These are phyloP conservation scores for Uromyces viciae-fabae DNA, from an alignment of 1,284 basidiomycete species.

Conservation along the genomic window DNA sequence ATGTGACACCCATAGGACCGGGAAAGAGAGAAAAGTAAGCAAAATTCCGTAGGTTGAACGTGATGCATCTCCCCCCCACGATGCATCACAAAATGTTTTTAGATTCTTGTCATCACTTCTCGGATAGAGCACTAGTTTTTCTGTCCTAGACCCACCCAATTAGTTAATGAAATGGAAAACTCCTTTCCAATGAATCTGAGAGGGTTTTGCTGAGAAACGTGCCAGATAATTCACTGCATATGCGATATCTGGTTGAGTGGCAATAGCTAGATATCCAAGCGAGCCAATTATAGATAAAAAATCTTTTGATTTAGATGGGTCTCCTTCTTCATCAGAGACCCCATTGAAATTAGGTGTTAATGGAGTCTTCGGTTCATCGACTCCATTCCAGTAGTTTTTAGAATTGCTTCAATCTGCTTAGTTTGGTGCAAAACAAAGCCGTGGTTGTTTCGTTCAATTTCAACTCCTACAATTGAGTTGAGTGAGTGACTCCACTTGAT, in stretches of 20 bases:
- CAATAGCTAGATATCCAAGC: conserved; percentile 6
- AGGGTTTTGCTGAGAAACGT: conserved; percentile 1
- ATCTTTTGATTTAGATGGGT: not conserved
- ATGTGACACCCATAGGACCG: not conserved
- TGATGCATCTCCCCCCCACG: not conserved
- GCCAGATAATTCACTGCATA: conserved; percentile 18
- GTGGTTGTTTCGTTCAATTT: not conserved
- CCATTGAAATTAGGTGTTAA: not conserved
- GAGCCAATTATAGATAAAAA: not conserved
- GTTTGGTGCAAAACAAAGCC: not conserved
- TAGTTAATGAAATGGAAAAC: not conserved
- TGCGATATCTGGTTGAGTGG: not conserved
- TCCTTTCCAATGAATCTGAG: not conserved
- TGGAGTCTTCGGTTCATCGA: not conserved
- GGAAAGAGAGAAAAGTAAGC: not conserved
- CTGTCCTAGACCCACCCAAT: not conserved
- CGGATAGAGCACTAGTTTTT: not conserved
- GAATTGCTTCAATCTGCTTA: not conserved
- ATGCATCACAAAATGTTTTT: not conserved
- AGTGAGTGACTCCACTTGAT: not conserved
- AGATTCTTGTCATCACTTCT: not conserved
- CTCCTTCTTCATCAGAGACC: not conserved
- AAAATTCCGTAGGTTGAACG: not conserved
- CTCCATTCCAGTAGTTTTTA: not conserved
- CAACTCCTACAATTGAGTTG: not conserved